Evolutionary conservation across 257 asterid species (phyloP).

Genomic region (Nicotiana otophora): DNA sequence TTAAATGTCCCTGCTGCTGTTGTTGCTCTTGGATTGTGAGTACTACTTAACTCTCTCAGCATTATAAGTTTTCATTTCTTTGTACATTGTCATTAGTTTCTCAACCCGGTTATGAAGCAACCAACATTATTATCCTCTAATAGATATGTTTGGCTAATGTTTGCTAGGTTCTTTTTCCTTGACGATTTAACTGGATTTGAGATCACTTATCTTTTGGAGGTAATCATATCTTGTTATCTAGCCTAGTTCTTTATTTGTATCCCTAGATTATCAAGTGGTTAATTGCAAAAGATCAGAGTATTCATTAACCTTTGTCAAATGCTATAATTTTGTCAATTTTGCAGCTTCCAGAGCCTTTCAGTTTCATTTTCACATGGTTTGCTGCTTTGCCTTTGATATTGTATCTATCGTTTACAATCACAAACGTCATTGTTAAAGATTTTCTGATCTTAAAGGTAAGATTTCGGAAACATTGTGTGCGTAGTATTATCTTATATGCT

Average conservation of each 20-base stretch:
- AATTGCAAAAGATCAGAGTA: not conserved
- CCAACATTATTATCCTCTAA: not conserved
- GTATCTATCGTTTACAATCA: slow-evolving; percentile 65
- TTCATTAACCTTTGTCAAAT: not conserved
- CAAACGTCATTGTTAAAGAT: slow-evolving; percentile 64
- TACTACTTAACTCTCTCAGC: slow-evolving; percentile 4
- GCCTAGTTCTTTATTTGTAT: not conserved
- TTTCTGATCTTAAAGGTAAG: slow-evolving; percentile 74
- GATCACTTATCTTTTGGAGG: slow-evolving; percentile 90
- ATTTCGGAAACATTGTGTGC: not conserved
- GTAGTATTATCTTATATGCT: not conserved
- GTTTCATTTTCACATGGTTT: slow-evolving; percentile 98
- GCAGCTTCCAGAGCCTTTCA: slow-evolving; percentile 99
- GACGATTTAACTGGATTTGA: slow-evolving; percentile 95
- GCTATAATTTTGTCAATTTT: not conserved
- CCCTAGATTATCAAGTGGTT: not conserved
- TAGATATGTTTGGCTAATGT: not conserved
- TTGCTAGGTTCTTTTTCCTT: slow-evolving; percentile 81
- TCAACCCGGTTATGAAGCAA: not conserved
- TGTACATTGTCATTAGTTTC: slow-evolving; percentile 43
- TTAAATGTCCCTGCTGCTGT: slow-evolving; percentile 89
- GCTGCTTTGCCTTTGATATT: slow-evolving; percentile 80
- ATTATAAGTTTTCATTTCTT: slow-evolving; percentile 70
- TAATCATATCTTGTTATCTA: slow-evolving; percentile 14
- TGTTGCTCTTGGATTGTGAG: slow-evolving; percentile 90